phyloP scores from a whole-genome alignment of 805 yeast species.

The Candida silvicultrix region DNA sequence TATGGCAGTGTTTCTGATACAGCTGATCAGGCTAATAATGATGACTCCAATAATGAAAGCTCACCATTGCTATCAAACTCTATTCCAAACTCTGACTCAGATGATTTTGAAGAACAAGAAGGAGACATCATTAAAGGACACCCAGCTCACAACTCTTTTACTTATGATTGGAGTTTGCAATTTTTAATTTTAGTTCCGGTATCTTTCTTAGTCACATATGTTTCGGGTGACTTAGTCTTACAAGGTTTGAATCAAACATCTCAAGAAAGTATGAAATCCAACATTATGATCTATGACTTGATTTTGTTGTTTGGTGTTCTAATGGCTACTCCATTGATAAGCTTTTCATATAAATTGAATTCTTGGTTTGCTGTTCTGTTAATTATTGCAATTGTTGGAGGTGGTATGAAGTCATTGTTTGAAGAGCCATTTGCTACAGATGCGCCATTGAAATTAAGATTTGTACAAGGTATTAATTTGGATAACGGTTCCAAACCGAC shows the following conservation, averaged over 20 bases:
- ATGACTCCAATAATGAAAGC: constrained; percentile 16
- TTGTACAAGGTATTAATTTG: constrained; percentile 56
- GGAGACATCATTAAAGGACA: constrained; percentile 9
- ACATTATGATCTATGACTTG: constrained; percentile 30
- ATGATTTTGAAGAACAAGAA: constrained; percentile 6
- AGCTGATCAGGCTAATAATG: constrained; percentile 17
- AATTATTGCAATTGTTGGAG: constrained; percentile 29
- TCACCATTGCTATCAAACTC: constrained; percentile 28
- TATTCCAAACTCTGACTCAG: constrained; percentile 10
- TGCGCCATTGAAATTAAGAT: constrained; percentile 68
- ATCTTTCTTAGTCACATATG: constrained; percentile 44
- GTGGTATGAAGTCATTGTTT: constrained; percentile 31
- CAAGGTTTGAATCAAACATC: constrained; percentile 66
- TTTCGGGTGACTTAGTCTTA: constrained; percentile 45
- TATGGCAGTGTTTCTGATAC: constrained; percentile 13
- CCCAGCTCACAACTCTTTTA: constrained; percentile 32
- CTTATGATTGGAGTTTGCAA: constrained; percentile 81
- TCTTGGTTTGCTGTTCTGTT: constrained; percentile 38
- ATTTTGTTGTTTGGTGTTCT: constrained; percentile 29
- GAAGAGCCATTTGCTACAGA: constrained; percentile 52
- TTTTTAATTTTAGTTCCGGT: constrained; percentile 65
- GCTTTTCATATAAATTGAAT: constrained; percentile 67
- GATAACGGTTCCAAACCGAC: constrained; percentile 22
- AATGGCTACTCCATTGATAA: constrained; percentile 47
- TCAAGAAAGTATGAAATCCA: constrained; percentile 53